Evolutionary conservation across 805 yeast species (phyloP).

Genomic region (Kazachstania martiniae): DNA sequence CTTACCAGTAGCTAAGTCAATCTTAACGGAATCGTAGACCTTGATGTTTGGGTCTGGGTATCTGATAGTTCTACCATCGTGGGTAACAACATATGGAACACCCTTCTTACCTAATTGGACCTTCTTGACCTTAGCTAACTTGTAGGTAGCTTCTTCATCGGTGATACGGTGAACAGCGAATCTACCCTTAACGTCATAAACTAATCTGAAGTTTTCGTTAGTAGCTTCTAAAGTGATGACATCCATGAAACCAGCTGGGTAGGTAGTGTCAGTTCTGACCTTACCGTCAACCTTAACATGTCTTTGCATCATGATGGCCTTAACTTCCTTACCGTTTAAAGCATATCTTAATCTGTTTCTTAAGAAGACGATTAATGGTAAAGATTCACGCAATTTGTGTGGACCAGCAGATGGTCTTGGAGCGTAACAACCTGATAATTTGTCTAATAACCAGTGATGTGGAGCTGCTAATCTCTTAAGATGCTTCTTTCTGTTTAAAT

Average conservation of each 20-base stretch:
- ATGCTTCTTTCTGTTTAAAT: conserved; percentile 88
- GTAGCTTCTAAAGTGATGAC: conserved; percentile 96
- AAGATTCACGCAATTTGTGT: conserved; percentile 96
- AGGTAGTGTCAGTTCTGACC: conserved; percentile 97
- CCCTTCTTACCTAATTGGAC: conserved; percentile 98
- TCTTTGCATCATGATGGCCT: conserved; percentile 96
- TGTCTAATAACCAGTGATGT: conserved; percentile 99
- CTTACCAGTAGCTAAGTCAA: conserved; percentile 94
- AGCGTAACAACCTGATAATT: conserved; percentile 97
- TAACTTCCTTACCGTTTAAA: conserved; percentile 97
- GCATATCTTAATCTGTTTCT: conserved; percentile 99
- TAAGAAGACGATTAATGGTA: conserved; percentile 91
- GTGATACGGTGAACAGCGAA: conserved; percentile 99
- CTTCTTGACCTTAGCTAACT: conserved; percentile 95
- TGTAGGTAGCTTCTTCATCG: conserved; percentile 96
- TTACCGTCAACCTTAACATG: conserved; percentile 98
- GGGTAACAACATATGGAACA: conserved; percentile 96
- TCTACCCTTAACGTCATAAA: conserved; percentile 98
- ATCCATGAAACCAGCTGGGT: conserved; percentile 99
- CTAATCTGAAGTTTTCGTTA: conserved; percentile 98
- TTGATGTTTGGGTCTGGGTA: conserved; percentile 97
- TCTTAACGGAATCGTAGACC: conserved; percentile 96
- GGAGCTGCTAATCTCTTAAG: conserved; percentile 99
- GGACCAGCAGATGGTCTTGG: conserved; percentile 99
- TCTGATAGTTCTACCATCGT: conserved; percentile 99